phyloP scores from a whole-genome alignment of 2,329 filamentous ascomycete genomes.

The Hortaea sp. region DNA sequence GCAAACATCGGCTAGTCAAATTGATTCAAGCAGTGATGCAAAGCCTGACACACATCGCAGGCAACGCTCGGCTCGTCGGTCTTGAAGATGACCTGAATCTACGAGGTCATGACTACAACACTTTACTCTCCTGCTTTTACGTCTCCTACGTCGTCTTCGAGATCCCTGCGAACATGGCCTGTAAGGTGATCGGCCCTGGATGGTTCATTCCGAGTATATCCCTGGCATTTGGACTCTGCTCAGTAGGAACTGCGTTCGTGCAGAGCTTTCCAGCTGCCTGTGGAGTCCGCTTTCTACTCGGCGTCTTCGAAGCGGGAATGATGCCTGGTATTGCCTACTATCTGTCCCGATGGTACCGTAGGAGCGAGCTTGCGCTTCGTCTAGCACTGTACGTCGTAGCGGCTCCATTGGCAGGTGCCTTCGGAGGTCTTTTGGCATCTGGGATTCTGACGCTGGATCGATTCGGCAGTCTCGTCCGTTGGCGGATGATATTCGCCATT shows the following conservation, averaged over 20 bases:
- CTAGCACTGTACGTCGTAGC: conserved; percentile 48
- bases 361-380: conserved; percentile 57
- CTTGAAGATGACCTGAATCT: neutral
- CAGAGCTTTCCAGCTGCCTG: conserved; percentile 41
- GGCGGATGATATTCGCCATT: conserved; percentile 65
- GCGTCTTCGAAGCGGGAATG: conserved; percentile 62
- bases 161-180: conserved; percentile 57
- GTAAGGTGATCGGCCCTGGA: conserved; percentile 62
- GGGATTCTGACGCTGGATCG: conserved; percentile 34
- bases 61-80: conserved; percentile 27
- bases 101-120: conserved; percentile 50
- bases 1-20: conserved; percentile 35
- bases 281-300: conserved; percentile 57
- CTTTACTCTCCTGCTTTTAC: conserved; percentile 58
- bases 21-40: no score
- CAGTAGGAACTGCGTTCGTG: conserved; percentile 57
- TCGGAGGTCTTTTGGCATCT: conserved; percentile 30
- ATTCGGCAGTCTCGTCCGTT: conserved; percentile 40
- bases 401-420: conserved; percentile 35
- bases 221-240: conserved; percentile 51
- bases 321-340: conserved; percentile 67
- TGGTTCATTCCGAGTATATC: conserved; percentile 58
- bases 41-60: no score
- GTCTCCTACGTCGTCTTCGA: conserved; percentile 64
- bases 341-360: conserved; percentile 60